Conservation (phyloP, 352 stramenopile genomes). For the Peronosclerospora sorghi region DNA sequence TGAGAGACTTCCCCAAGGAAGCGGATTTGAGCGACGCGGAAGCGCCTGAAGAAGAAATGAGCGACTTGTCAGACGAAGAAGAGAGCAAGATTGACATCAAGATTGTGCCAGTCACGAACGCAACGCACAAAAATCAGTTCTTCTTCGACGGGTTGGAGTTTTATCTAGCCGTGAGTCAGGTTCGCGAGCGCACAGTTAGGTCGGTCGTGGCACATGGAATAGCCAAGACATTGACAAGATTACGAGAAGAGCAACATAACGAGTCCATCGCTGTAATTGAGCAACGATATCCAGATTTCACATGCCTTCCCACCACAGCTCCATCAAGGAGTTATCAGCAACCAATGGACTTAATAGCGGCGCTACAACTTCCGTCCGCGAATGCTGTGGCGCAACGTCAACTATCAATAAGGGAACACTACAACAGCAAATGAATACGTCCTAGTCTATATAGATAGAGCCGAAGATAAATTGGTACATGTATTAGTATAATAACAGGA, state of each 20-base stretch:
- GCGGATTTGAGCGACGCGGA: slow-evolving; percentile 16
- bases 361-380: slow-evolving; percentile 17
- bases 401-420: slow-evolving; percentile 3
- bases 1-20: slow-evolving; percentile 2
- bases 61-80: slow-evolving; percentile 15
- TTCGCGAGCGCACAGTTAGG: slow-evolving; percentile 24
- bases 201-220: slow-evolving; percentile 32
- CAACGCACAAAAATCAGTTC: slow-evolving; percentile 19
- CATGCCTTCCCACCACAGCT: slow-evolving; percentile 28
- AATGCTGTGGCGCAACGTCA: slow-evolving; percentile 7
- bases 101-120: neutral
- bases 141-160: slow-evolving; percentile 61
- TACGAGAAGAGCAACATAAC: slow-evolving; percentile 24
- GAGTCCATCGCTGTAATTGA: slow-evolving; percentile 47
- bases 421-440: too few relatives aligned
- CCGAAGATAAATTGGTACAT: too few relatives aligned
- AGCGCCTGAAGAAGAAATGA: slow-evolving; percentile 21
- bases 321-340: slow-evolving; percentile 4
- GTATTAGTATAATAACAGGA: too few relatives aligned
- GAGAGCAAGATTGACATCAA: slow-evolving; percentile 10
- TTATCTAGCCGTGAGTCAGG: slow-evolving; percentile 40
- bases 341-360: slow-evolving; percentile 19
- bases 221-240: slow-evolving; percentile 19
- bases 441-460: too few relatives aligned
- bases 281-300: slow-evolving; percentile 54